These are phyloP conservation scores for Marchantia paleacea DNA, from an alignment of 225 moss, liverwort and hornwort species.

Conservation along the genomic window DNA sequence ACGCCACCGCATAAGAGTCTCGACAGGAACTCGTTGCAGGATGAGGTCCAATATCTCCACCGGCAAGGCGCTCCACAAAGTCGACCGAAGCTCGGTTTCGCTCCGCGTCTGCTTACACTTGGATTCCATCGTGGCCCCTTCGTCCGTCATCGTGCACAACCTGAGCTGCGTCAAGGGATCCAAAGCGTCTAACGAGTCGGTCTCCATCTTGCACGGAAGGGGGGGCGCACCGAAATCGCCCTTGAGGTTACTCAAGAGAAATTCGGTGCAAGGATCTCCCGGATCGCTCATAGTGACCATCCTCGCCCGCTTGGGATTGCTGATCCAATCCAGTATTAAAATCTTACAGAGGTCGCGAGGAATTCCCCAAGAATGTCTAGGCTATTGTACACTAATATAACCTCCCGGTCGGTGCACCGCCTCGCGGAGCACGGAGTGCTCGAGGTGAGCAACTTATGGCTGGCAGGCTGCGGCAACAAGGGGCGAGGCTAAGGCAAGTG, in stretches of 20 bases:
- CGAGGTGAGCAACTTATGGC: neutral
- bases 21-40: slow-evolving; percentile 14
- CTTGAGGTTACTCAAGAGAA: neutral
- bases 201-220: slow-evolving; percentile 4
- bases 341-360: neutral
- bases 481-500: no score
- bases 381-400: neutral
- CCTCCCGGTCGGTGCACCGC: neutral
- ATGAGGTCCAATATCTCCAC: slow-evolving; percentile 16
- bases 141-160: slow-evolving; percentile 8
- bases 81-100: neutral
- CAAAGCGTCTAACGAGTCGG: neutral
- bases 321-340: slow-evolving; percentile 8
- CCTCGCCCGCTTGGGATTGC: slow-evolving; percentile 11
- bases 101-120: neutral
- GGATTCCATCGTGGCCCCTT: neutral
- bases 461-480: neutral
- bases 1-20: slow-evolving; percentile 15
- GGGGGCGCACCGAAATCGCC: neutral
- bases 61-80: slow-evolving; percentile 16
- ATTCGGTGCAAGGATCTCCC: slow-evolving; percentile 12
- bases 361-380: neutral
- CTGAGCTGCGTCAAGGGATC: slow-evolving; percentile 12
- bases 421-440: neutral
- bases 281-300: slow-evolving; percentile 5